Percentiles rank a stretch among this genome's conserved stretches.
phyloP scores from a whole-genome alignment of 495 filamentous ascomycete genomes.

The Tetracladium marchalianum region DNA sequence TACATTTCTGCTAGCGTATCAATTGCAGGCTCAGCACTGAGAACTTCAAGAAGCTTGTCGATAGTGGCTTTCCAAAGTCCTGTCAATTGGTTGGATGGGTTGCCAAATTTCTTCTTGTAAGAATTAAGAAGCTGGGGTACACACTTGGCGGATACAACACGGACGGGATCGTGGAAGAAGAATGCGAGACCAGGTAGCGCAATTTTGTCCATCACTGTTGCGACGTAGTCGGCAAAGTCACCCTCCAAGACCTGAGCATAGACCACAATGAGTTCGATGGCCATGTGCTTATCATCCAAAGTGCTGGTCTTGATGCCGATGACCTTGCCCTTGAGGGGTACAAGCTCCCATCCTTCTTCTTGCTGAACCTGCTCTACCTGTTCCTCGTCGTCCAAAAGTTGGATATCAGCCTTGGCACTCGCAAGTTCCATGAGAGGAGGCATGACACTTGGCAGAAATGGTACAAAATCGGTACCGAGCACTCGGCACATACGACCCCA shows the following conservation, averaged over 20 bases:
- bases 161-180: conserved; percentile 98
- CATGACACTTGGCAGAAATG: conserved; percentile 87
- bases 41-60: conserved; percentile 83
- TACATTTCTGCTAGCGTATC: conserved; percentile 99
- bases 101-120: conserved; percentile 82
- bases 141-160: conserved; percentile 88
- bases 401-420: conserved; percentile 93
- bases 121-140: conserved; percentile 91
- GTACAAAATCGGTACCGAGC: conserved; percentile 79
- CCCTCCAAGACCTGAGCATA: conserved; percentile 91
- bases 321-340: conserved; percentile 91
- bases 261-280: conserved; percentile 92
- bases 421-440: conserved; percentile 86
- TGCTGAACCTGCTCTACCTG: conserved; percentile 86
- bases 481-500: conserved; percentile 99
- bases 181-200: conserved; percentile 89
- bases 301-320: conserved; percentile 97
- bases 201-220: conserved; percentile 93
- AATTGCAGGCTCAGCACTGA: conserved; percentile 89
- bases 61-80: conserved; percentile 80
- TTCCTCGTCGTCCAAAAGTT: conserved; percentile 91
- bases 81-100: conserved; percentile 58
- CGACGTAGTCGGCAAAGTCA: conserved; percentile 84
- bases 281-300: conserved; percentile 97
- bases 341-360: conserved; percentile 96